Evolutionary conservation across 306 rosid species (phyloP), one percentile per base, ranked within the genome.

Genomic region (Cercis canadensis): DNA sequence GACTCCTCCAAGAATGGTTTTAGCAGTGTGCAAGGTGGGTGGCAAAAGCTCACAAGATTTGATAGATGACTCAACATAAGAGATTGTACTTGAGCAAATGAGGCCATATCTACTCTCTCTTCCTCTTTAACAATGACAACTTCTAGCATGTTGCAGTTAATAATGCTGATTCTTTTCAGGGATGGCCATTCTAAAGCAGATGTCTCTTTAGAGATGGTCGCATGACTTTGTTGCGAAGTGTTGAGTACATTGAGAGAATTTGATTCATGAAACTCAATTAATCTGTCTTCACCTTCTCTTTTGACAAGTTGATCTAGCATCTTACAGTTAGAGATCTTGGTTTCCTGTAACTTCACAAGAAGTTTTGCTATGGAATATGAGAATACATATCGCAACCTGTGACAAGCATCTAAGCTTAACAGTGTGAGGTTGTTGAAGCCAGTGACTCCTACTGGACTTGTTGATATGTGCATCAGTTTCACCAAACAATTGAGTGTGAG

Each of bases 21-120:
- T 44, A 41, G 56, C 6, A n/a, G 21, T 43, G 21, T 49, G 16
- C 19, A 15, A 15, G 56, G 46, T 31, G 4, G 45, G 19, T 4
- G 6, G 66, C 66, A 70, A 4, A 70, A 70, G 37, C 57, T 56
- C 24, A 70, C 46, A 44, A 70, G 66, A 70, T 70, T 57, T 70
- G 75, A 65, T 15, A 70, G 56, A 57, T 70, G 19, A 34, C 65
- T 70, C 39, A 70, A 33, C 15, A 57, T 70, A 45, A 70, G 66
- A 43, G 65, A 70, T n/a, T 70, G 57, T 17, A 70, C 45, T 57
- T 57, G 56, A 69, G 15, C 14, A 69, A 69, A 44, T 56, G 75
- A 14, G 29, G 57, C 24, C 46, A n/a, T 12, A 16, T 69, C 12
- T 41, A 18, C 14, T 47, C 3, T 47, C 49, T 54, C 70, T 11